phyloP scores from a whole-genome alignment of 352 stramenopile species.

The Pythium brassicae region DNA sequence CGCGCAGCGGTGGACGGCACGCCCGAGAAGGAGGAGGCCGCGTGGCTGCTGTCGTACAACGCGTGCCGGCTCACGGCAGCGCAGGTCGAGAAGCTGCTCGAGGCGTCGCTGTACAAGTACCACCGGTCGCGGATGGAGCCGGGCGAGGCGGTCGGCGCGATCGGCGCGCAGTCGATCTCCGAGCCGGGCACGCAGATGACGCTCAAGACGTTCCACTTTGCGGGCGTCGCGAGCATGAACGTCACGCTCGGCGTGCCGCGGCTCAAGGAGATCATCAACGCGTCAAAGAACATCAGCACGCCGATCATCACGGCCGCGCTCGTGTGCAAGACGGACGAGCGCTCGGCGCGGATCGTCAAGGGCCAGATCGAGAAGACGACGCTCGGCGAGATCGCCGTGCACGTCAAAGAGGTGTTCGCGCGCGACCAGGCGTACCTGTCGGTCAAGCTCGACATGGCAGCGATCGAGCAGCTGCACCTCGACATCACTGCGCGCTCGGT shows the following conservation, averaged over 20 bases:
- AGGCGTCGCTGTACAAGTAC: constrained; percentile 82
- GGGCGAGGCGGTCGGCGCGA: constrained; percentile 96
- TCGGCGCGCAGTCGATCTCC: constrained; percentile 96
- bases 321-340: constrained; percentile 95
- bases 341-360: constrained; percentile 97
- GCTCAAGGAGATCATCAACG: constrained; percentile 97
- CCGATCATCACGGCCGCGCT: constrained; percentile 99
- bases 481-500: constrained; percentile 93
- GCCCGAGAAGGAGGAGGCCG: constrained; percentile 63
- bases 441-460: constrained; percentile 96
- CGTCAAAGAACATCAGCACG: constrained; percentile 97
- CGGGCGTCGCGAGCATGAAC: constrained; percentile 99
- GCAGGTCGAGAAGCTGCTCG: constrained; percentile 76
- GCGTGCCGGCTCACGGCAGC: constrained; percentile 86
- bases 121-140: constrained; percentile 89
- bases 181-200: constrained; percentile 97
- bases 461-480: constrained; percentile 96
- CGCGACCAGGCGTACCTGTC: constrained; percentile 93
- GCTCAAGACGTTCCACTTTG: constrained; percentile 99
- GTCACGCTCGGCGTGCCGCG: constrained; percentile 99
- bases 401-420: constrained; percentile 98
- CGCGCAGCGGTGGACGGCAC: constrained; percentile 44
- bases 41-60: constrained; percentile 86
- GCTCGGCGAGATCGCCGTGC: constrained; percentile 92
- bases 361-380: constrained; percentile 99